A percentile compares a stretch with the other conserved stretches of the same genome.
phyloP scores from a whole-genome alignment of 208 protist species.

The Crithidia fasciculata region DNA sequence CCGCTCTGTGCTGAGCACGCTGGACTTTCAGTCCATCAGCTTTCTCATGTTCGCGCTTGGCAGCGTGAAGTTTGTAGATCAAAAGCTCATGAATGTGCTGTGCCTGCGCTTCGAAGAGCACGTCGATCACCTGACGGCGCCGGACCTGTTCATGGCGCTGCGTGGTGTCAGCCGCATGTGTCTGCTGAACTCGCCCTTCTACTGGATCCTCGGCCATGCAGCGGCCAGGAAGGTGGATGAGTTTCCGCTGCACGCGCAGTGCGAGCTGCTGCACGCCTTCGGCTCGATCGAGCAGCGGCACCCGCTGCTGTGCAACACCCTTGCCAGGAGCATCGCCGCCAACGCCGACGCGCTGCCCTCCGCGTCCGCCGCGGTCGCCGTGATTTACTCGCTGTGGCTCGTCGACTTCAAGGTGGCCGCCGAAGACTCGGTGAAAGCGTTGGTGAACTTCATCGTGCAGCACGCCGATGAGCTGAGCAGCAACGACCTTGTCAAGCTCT shows the following conservation, averaged over 20 bases:
- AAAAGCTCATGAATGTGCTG: slow-evolving; percentile 68
- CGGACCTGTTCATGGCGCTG: slow-evolving; percentile 70
- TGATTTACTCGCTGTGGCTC: slow-evolving; percentile 69
- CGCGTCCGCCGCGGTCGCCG: slow-evolving; percentile 51
- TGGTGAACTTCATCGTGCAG: slow-evolving; percentile 50
- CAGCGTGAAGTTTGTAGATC: slow-evolving; percentile 71
- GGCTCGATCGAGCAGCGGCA: slow-evolving; percentile 56
- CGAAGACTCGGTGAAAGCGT: slow-evolving; percentile 12
- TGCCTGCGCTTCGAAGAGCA: slow-evolving; percentile 35
- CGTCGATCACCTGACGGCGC: slow-evolving; percentile 44
- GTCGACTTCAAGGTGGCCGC: slow-evolving; percentile 51
- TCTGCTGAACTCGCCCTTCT: slow-evolving; percentile 66
- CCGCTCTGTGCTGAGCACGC: slow-evolving; percentile 49
- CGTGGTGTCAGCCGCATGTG: slow-evolving; percentile 69
- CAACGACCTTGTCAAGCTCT: slow-evolving; percentile 59
- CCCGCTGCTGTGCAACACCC: slow-evolving; percentile 22
- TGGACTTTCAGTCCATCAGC: slow-evolving; percentile 54
- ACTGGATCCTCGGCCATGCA: slow-evolving; percentile 51
- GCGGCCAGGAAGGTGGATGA: slow-evolving; percentile 38
- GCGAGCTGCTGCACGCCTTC: slow-evolving; percentile 65
- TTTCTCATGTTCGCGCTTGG: slow-evolving; percentile 76
- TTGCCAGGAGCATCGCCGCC: slow-evolving; percentile 43
- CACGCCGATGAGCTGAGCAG: slow-evolving; percentile 46
- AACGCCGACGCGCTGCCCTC: slow-evolving; percentile 34
- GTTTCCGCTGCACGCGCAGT: slow-evolving; percentile 61